These are phyloP conservation scores for Penicillium sp. DNA, from an alignment of 2,329 filamentous ascomycete genomes.

Conservation along the genomic window DNA sequence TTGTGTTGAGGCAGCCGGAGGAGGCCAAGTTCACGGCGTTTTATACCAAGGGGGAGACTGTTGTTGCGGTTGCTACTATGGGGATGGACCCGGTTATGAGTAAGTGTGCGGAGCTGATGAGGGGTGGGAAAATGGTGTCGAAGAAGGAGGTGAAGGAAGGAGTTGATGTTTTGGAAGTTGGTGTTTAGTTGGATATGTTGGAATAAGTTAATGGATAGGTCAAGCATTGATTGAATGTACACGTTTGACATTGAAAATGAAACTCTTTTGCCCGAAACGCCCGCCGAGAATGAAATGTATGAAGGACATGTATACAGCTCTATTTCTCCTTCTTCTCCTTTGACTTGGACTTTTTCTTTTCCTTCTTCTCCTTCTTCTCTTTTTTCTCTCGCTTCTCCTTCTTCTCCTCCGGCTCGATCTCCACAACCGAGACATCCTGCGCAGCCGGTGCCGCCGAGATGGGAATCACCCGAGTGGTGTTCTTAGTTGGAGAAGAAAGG, in stretches of 20 bases:
- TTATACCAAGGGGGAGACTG: conserved; percentile 80
- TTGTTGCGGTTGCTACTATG: conserved; percentile 91
- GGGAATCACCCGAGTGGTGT: conserved; percentile 22
- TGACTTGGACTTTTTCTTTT: conserved; percentile 12
- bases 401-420: conserved; percentile 14
- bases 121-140: conserved; percentile 72
- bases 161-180: conserved; percentile 41
- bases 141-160: conserved; percentile 71
- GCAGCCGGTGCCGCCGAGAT: conserved; percentile 13
- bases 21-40: conserved; percentile 84
- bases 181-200: not conserved
- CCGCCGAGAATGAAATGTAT: conserved; percentile 15
- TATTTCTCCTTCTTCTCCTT: conserved; percentile 17
- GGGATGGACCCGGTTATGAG: conserved; percentile 81
- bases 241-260: conserved; percentile 7
- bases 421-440: conserved; percentile 17
- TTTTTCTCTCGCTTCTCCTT: not conserved
- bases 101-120: conserved; percentile 83
- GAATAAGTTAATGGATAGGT: not conserved
- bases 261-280: conserved; percentile 18
- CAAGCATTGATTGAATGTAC: conserved; percentile 3
- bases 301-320: conserved; percentile 5
- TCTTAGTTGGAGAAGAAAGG: conserved; percentile 8
- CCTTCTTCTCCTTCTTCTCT: not conserved
- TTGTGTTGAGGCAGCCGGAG: conserved; percentile 71